Evolutionary conservation across 2,329 filamentous ascomycete species (phyloP), one percentile per base, ranked within the genome.

Genomic region (Aureobasidium leucospermi): DNA sequence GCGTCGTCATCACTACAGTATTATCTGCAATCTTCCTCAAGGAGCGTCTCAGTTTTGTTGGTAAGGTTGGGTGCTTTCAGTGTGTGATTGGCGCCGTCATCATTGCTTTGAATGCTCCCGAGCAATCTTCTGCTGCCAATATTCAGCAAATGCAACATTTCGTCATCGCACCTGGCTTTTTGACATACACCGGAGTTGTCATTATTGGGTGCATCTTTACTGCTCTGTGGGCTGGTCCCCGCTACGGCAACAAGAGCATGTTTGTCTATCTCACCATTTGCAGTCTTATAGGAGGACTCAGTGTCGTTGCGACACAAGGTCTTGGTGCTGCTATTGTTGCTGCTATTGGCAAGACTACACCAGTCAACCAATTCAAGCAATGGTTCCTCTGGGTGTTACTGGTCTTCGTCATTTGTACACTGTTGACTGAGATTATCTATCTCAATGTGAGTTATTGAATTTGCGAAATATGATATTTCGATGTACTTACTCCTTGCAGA

Each of bases 191-290:
- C 0, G 93, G 92, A 36, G 80, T 96, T 48, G 82, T 97, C 64
- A 82, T 97, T 38, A 69, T 94, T 28, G 89, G 85, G 0, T 88
- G 85, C 61, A 67, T 77, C 10, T 82, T 91, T 63, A 84, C 88
- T 38, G 90, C 90, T 0, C 75, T 94, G 49, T 97, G 87, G 81
- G 86, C 84, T 43, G 94, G 85, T 0, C 94, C 94, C 15, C 83
- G 87, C 67, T 99, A 93, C 71, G 94, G 92, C 51, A 96, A 96
- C 77, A 93, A 90, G 80, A 93, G 89, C 69, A 97, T 99, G 94
- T 81, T 99, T 73, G 91, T 97, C 36, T 97, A 99, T 75, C 85
- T 99, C 66, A 92, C 88, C 66, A 93, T 99, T 67, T 99, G 94
- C 81, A 96, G 91, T 76, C 83, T 95, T 79, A 85, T 97, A 62